Conservation (phyloP, 1,139 yeast genomes). For the Kodamaea plutei region DNA sequence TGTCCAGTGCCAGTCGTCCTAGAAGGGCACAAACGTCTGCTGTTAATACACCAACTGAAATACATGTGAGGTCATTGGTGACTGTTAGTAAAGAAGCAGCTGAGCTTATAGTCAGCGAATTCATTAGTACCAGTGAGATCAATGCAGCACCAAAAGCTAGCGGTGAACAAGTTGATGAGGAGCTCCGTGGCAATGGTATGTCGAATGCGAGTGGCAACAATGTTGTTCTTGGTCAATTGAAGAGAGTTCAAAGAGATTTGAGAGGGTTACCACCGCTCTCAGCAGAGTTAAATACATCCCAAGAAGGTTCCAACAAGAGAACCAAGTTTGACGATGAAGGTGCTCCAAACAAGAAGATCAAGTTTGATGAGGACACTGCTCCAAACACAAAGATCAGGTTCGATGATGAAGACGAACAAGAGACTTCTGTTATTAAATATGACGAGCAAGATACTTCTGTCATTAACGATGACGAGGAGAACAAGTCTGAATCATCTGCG, state of each 20-base stretch:
- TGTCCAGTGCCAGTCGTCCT: constrained; percentile 13
- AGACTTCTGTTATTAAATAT: constrained; percentile 16
- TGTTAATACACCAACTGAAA: constrained; percentile 47
- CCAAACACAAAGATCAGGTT: constrained; percentile 3
- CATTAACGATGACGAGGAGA: constrained; percentile 10
- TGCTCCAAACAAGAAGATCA: constrained; percentile 21
- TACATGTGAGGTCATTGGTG: constrained; percentile 29
- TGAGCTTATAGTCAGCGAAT: constrained; percentile 42
- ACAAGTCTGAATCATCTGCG: too few relatives aligned
- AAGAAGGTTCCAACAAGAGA: constrained; percentile 13
- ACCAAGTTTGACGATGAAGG: constrained; percentile 9
- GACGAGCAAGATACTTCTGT: constrained; percentile 22
- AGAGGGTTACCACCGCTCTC: constrained; percentile 67
- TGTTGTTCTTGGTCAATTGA: constrained; percentile 53
- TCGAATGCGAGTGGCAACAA: constrained; percentile 22
- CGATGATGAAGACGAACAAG: constrained; percentile 17
- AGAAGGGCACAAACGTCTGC: constrained; percentile 42
- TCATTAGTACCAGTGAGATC: constrained; percentile 35
- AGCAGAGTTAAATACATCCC: constrained; percentile 19
- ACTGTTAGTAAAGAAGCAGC: constrained; percentile 38
- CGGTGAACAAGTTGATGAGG: constrained; percentile 9
- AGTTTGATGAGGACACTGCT: constrained; percentile 15
- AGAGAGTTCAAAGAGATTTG: constrained; percentile 65
- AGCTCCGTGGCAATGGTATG: constrained; percentile 16
- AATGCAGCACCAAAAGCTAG: constrained; percentile 11